Evolutionary conservation across 1,139 yeast species (phyloP), one percentile per base, ranked within the genome.

Genomic region (Lodderomyces beijingensis): DNA sequence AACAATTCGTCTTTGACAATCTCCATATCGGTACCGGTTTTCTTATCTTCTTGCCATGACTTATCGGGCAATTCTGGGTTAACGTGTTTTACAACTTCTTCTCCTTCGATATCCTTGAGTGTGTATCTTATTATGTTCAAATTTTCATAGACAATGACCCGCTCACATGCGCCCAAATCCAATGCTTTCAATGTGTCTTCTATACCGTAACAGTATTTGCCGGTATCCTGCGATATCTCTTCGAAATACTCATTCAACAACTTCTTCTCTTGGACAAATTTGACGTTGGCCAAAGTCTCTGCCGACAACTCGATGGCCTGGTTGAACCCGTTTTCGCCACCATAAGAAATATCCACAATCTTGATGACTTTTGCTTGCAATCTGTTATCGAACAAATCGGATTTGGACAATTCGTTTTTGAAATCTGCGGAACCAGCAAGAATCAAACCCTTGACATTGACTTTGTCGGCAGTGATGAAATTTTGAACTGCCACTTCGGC

Each of bases 361-460:
- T 88, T 87, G 41, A 91, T 74, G 50, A 91, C 81, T 65, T 88
- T 89, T 32, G 85, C 82, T 49, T 76, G 87, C 55, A 91, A 74
- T 67, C 98, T 85, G 50, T 67, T 69, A 60, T 91, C 98, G 57
- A 91, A 89, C 69, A 91, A 67, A 56, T 91, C 98, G 30, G 96
- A 87, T 60, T 81, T 86, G 38, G 87, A 77, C 58, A 91, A 76
- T 63, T 89, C 98, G 40, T 80, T 89, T 67, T 91, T 91, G 77
- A 91, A 91, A 66, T 93, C 98, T 30, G 98, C 98, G 34, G 95
- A 85, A 79, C 98, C 98, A 24, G 98, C 98, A 54, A 91, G 72
- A 47, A 91, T 91, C 51, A 91, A 72, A 45, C 98, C 98, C 48
- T 86, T 84, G 42, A 86, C 95, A 55, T 84, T 89, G 40, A 87